phyloP scores from a whole-genome alignment of 1,139 yeast genomes.

The Groenewaldozyma auringiensis region DNA sequence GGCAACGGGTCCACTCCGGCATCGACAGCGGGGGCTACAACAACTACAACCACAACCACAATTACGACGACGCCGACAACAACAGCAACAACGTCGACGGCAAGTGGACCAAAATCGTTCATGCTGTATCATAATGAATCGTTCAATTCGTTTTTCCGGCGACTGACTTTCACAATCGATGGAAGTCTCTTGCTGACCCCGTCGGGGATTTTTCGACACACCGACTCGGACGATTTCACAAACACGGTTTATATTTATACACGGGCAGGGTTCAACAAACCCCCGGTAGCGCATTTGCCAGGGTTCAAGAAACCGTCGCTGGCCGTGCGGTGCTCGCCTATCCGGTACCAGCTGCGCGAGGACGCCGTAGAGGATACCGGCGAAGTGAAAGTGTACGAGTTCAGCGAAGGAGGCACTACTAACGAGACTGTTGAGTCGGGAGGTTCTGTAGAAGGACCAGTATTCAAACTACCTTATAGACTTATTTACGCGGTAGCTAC shows the following conservation, averaged over 20 bases:
- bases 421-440: neutral
- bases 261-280: conserved; percentile 55
- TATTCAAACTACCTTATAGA: conserved; percentile 58
- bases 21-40: neutral
- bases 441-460: conserved; percentile 19
- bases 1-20: neutral
- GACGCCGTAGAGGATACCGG: neutral
- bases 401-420: neutral
- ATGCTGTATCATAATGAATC: conserved; percentile 74
- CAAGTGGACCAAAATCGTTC: conserved; percentile 10
- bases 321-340: conserved; percentile 71
- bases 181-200: conserved; percentile 78
- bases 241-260: conserved; percentile 76
- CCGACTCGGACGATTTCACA: conserved; percentile 32
- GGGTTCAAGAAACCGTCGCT: conserved; percentile 80
- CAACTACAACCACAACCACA: conserved; percentile 10
- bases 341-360: conserved; percentile 40
- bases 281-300: conserved; percentile 71
- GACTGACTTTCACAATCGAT: conserved; percentile 82
- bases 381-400: conserved; percentile 3
- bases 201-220: conserved; percentile 56
- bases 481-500: conserved; percentile 92
- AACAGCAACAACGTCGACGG: conserved; percentile 6
- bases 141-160: conserved; percentile 78
- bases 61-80: conserved; percentile 8